Conservation (phyloP, 1,139 yeast species). For the Hyphopichia wangnamkhiaoensis region DNA sequence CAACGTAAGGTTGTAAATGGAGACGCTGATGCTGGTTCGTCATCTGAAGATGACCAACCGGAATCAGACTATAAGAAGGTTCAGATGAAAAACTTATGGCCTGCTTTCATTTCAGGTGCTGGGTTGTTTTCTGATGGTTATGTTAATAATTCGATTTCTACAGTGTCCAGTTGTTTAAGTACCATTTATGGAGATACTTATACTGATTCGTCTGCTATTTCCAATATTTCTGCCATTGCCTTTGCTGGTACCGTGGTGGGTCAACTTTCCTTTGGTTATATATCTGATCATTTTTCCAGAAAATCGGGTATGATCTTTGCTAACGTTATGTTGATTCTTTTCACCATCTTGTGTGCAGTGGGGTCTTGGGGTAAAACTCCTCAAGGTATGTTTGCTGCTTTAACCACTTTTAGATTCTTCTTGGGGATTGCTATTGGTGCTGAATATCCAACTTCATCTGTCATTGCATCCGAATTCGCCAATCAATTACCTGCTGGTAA, state of each 20-base stretch:
- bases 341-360: slow-evolving; percentile 78
- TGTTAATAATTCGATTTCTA: slow-evolving; percentile 78
- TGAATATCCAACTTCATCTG: slow-evolving; percentile 92
- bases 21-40: slow-evolving; percentile 14
- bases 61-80: slow-evolving; percentile 20
- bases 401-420: slow-evolving; percentile 83
- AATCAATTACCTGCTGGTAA: slow-evolving; percentile 73
- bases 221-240: slow-evolving; percentile 83
- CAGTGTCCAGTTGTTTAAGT: slow-evolving; percentile 69
- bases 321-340: slow-evolving; percentile 67
- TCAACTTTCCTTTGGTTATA: slow-evolving; percentile 73
- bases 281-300: slow-evolving; percentile 78
- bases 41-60: no score
- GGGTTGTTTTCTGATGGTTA: slow-evolving; percentile 92
- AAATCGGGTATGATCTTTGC: slow-evolving; percentile 80
- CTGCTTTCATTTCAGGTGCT: slow-evolving; percentile 86
- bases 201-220: slow-evolving; percentile 63
- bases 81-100: slow-evolving; percentile 49
- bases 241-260: slow-evolving; percentile 94
- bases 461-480: slow-evolving; percentile 92
- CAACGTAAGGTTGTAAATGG: slow-evolving; percentile 14
- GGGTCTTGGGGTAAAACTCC: slow-evolving; percentile 76
- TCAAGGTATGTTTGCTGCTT: slow-evolving; percentile 75
- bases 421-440: slow-evolving; percentile 86
- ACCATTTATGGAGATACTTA: slow-evolving; percentile 65